These are phyloP conservation scores for Monosporascus ibericus DNA, from an alignment of 2,329 filamentous ascomycete species.

Conservation along the genomic window DNA sequence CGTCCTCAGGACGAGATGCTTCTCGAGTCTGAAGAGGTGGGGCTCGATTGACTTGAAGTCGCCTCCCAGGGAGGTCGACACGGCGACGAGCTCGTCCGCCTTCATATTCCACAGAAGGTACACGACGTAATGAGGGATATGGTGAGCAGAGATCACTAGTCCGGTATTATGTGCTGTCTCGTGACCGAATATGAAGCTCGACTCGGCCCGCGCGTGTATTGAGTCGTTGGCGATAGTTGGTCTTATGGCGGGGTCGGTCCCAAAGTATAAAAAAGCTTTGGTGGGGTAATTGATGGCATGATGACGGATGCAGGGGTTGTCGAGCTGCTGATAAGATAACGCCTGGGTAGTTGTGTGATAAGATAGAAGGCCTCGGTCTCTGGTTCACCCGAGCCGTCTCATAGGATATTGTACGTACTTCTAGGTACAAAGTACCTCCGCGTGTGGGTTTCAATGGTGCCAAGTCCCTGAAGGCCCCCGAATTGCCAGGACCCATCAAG, in stretches of 20 bases:
- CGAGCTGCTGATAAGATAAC: too few species aligned
- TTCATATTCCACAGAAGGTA: conserved; percentile 39
- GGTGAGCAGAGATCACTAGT: neutral
- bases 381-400: too few species aligned
- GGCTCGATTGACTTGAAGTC: conserved; percentile 83
- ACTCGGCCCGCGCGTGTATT: neutral
- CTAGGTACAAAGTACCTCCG: too few species aligned
- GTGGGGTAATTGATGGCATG: neutral
- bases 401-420: too few species aligned
- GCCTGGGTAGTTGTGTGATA: too few species aligned
- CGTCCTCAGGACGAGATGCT: conserved; percentile 78
- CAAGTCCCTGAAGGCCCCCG: neutral
- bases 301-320: too few species aligned
- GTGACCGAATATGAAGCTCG: conserved; percentile 1
- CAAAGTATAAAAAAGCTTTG: neutral
- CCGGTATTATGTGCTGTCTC: neutral
- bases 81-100: conserved; percentile 46
- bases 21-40: conserved; percentile 70
- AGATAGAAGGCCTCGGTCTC: too few species aligned
- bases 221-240: neutral
- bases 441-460: too few species aligned
- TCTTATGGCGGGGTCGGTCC: conserved; percentile 12
- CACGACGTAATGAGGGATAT: neutral
- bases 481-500: conserved; percentile 12
- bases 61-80: conserved; percentile 45